Conservation (phyloP, 2,329 filamentous ascomycete genomes). For the Ceratocystis papillata region DNA sequence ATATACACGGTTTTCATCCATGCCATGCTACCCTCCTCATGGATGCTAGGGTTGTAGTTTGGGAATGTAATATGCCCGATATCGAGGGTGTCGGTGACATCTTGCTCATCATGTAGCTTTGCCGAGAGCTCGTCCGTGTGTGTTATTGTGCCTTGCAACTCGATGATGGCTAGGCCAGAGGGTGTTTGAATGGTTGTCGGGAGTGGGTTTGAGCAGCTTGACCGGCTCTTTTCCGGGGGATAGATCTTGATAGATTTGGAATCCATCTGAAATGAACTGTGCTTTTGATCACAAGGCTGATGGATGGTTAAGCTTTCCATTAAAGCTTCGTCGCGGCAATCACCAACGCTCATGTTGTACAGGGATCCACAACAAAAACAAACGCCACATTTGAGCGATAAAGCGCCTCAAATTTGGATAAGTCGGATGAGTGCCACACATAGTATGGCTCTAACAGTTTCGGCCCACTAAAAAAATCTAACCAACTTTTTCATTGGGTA, state of each 20-base stretch:
- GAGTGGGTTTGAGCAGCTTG: conserved; percentile 43
- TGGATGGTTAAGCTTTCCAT: conserved; percentile 3
- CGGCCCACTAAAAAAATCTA: background rate
- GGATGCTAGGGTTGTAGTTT: conserved; percentile 49
- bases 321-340: background rate
- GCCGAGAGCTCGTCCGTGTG: conserved; percentile 39
- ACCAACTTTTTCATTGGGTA: conserved; percentile 14
- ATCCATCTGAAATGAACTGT: background rate
- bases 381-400: background rate
- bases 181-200: conserved; percentile 81
- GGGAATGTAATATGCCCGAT: conserved; percentile 72
- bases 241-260: conserved; percentile 33
- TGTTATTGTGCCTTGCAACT: conserved; percentile 87
- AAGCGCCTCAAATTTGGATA: too few relatives aligned
- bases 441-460: background rate
- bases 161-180: conserved; percentile 75
- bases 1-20: conserved; percentile 91
- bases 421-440: conserved; percentile 16
- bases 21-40: conserved; percentile 44
- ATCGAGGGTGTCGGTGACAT: conserved; percentile 32
- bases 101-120: conserved; percentile 25
- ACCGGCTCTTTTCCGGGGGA: conserved; percentile 29
- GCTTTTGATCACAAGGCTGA: background rate
- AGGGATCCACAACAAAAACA: conserved; percentile 1
- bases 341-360: conserved; percentile 1